Base-by-base conservation (phyloP, 257 asterid genomes). In the Przewalskia tangutica region DNA sequence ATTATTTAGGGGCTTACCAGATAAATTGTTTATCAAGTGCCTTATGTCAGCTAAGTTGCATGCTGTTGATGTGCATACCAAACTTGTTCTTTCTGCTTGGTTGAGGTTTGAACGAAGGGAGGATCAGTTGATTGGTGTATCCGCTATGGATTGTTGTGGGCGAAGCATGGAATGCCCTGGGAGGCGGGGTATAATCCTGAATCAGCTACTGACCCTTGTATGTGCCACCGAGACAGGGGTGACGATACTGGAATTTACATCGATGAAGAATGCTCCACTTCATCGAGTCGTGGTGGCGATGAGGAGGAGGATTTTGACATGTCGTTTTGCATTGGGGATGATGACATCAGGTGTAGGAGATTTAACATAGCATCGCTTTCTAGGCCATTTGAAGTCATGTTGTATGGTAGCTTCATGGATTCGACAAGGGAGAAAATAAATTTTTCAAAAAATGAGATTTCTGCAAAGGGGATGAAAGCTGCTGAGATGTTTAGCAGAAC, bases 71-170 rank as follows among this genome's bases (percentile, higher is more conserved):
- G 98, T 94, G 85, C 99, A 96, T 87, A 88, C 92, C 5, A 96
- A 96, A 89, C 90, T 93, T 84, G 97, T 96, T 2, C 89, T 96
- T 9, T 91, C 98, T 0, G 89, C 98, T n/a, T 95, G 99, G 99
- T 82, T 96, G 89, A 93, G 97, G 88, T 93, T 75, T 76, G 98
- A 94, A 83, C 89, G 98, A 82, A 89, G 97, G 85, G 99, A 96
- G 85, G 97, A 93, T 34, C 98, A 93, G 92, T 85, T 96, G 83
- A 81, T 90, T 38, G 99, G 99, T 58, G 86, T 92, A 53, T 91
- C 97, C 0, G 93, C 98, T 1, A 91, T 96, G 98, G 93, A 93
- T 85, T 94, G 99, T 82, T 88, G 91, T 60, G 95, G 98, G 13
- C 83, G 95, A 86, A 90, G 82, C 80, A 86, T 92, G 92, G 99